phyloP scores from a whole-genome alignment of 2,329 filamentous ascomycete genomes.

The Aspergillus ibericus region DNA sequence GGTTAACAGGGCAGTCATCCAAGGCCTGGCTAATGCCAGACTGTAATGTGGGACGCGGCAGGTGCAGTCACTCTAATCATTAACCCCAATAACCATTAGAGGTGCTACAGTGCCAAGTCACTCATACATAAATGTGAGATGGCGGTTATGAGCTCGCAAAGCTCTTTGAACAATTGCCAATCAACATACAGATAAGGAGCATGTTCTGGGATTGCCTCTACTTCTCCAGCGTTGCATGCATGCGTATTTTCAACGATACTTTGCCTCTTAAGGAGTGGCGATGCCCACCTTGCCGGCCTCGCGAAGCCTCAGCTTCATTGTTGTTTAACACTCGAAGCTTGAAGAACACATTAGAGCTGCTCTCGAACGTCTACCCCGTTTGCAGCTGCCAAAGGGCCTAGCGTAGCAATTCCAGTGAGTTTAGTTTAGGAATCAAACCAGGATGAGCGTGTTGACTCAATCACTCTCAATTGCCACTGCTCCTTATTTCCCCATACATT shows the following conservation, averaged over 20 bases:
- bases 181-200: neutral
- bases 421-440: neutral
- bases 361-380: neutral
- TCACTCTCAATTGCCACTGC: neutral
- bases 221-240: neutral
- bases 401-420: neutral
- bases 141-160: neutral
- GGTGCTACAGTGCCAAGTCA: neutral
- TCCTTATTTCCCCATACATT: neutral
- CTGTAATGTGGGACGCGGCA: neutral
- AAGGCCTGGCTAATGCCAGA: neutral
- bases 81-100: neutral
- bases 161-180: neutral
- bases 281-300: neutral
- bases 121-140: neutral
- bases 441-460: neutral
- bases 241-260: neutral
- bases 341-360: neutral
- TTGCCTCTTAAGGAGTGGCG: neutral
- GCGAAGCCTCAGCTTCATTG: neutral
- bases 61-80: neutral
- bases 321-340: neutral
- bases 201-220: neutral
- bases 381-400: neutral
- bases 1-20: neutral